These are phyloP conservation scores for Dendrobium catenatum DNA, from an alignment of 106 monocot genomes.

Conservation along the genomic window DNA sequence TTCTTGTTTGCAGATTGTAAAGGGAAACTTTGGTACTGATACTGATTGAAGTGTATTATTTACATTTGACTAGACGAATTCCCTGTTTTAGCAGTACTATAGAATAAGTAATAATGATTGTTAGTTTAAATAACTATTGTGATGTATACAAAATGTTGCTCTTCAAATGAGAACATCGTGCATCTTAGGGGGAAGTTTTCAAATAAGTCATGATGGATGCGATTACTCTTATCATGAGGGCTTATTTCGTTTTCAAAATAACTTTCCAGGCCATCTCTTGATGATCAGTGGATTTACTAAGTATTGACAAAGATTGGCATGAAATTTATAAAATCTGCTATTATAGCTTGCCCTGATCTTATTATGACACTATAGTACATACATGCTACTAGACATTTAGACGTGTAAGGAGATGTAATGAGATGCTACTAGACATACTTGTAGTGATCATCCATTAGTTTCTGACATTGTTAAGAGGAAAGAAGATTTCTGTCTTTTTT, in stretches of 20 bases:
- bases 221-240: neutral
- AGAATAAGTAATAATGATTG: constrained; percentile 4
- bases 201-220: neutral
- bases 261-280: neutral
- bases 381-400: neutral
- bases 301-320: neutral
- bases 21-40: neutral
- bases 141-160: neutral
- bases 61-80: neutral
- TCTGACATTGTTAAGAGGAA: neutral
- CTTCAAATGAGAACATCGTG: neutral
- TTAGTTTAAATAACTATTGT: neutral
- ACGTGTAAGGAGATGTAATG: neutral
- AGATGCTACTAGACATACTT: neutral
- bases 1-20: neutral
- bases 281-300: neutral
- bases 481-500: neutral
- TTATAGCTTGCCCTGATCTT: neutral
- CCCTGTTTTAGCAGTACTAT: neutral
- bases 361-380: neutral
- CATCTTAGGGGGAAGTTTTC: neutral
- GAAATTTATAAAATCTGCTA: neutral
- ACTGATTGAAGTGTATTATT: neutral
- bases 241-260: neutral
- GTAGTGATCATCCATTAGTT: neutral